Evolutionary conservation across 768 basidiomycete genomes (phyloP), one percentile per base, ranked within the genome.

Genomic region (Rhodosporidiobolus sp.): DNA sequence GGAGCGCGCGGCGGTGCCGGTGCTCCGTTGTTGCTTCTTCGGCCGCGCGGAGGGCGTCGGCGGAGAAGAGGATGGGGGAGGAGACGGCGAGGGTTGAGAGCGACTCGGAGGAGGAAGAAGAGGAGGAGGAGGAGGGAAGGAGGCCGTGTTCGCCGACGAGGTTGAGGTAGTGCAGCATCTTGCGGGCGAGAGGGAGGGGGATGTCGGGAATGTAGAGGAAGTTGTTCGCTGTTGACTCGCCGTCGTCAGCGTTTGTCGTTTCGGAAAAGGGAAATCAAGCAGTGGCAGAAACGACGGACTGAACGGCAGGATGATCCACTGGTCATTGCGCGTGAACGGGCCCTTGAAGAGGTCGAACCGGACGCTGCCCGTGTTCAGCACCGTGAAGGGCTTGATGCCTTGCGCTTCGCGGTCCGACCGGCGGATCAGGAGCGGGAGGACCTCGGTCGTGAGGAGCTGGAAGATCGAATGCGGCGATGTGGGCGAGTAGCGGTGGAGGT

Each of bases 371-470:
- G 80, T 75, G 69, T 82, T 83, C 43, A 67, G 64, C 38, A 70
- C 50, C 30, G 72, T 78, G 46, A 70, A 68, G 4, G 80, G 72
- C 62, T 79, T 75, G 43, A n/a, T n/a, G n/a, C n/a, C n/a, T n/a
- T 72, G 5, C 30, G 57, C 45, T n/a, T n/a, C n/a, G 30, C 30
- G 64, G 79, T 76, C 72, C 83, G 86, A 60, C 0, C 87, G 79
- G 49, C 83, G 79, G 30, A 86, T 83, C 71, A 88, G 86, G 20
- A 88, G 82, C 4, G 87, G 86, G 64, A 93, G 80, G 4, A 88
- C 81, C 5, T 81, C 52, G 26, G 79, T 68, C 20, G 79, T 76
- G 63, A 80, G 77, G 50, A 80, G 78, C 30, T 80, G 78, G 35
- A 81, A 65, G 49, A 82, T 70, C 7, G 78, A 80, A 16, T 77